Evolutionary conservation across 345 rosid species (phyloP).

Genomic region (Nephelium lappaceum): DNA sequence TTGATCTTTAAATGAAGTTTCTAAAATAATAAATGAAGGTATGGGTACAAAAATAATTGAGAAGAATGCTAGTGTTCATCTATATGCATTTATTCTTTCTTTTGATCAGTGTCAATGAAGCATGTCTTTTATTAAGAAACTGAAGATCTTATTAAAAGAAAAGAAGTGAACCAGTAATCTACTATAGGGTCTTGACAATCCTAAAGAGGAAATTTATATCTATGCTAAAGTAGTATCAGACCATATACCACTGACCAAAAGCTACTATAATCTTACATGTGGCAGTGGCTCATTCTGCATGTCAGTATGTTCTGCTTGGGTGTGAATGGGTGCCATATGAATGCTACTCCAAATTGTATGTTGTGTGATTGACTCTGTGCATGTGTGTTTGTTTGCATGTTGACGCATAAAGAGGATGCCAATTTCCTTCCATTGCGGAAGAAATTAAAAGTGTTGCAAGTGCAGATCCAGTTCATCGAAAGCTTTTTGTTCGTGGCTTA

Average conservation of each 20-base stretch:
- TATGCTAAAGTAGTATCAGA: too few species aligned
- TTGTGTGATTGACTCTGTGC: constrained; percentile 67
- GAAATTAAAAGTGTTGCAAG: constrained; percentile 73
- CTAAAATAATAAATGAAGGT: background rate
- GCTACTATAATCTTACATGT: background rate
- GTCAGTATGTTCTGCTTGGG: constrained; percentile 26
- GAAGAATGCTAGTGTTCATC: background rate
- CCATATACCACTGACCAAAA: too few species aligned
- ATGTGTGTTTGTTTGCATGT: constrained; percentile 74
- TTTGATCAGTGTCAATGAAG: background rate
- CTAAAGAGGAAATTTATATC: too few species aligned
- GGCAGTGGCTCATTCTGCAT: constrained; percentile 16
- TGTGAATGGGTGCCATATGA: constrained; percentile 15
- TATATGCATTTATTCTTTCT: background rate
- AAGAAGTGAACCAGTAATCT: too few species aligned
- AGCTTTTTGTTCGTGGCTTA: constrained; percentile 88
- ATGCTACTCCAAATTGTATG: constrained; percentile 40
- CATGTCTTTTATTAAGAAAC: background rate
- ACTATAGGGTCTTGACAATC: too few species aligned
- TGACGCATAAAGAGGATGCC: constrained; percentile 70
- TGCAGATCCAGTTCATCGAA: constrained; percentile 73
- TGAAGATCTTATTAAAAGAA: too few species aligned
- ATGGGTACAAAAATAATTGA: background rate
- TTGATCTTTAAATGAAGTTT: background rate
- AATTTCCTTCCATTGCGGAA: constrained; percentile 78